A percentile compares a stretch with the other conserved stretches of the same genome.
Evolutionary conservation across 2,329 filamentous ascomycete species (phyloP).

Genomic region (Pseudogymnoascus sp.): DNA sequence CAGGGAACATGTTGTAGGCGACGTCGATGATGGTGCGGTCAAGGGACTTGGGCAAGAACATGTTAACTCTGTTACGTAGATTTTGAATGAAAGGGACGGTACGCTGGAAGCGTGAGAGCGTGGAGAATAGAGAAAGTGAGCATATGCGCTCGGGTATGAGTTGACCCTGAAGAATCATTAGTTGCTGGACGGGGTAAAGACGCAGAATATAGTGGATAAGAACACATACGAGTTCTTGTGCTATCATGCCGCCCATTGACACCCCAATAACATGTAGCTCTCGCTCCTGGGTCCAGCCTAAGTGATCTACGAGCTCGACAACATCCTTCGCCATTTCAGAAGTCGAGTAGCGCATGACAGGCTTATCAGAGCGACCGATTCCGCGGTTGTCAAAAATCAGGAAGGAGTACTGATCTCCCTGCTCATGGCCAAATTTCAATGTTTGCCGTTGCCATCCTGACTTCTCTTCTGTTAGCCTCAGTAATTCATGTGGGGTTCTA

Average conservation of each 20-base stretch:
- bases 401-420: constrained; percentile 58
- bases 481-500: constrained; percentile 7
- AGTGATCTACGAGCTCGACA: constrained; percentile 58
- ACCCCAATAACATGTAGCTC: constrained; percentile 65
- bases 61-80: constrained; percentile 44
- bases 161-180: constrained; percentile 30
- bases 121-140: constrained; percentile 52
- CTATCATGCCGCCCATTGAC: constrained; percentile 87
- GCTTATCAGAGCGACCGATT: constrained; percentile 72
- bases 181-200: background rate
- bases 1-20: constrained; percentile 57
- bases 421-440: constrained; percentile 68
- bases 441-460: constrained; percentile 77
- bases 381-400: constrained; percentile 79
- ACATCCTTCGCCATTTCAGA: constrained; percentile 75
- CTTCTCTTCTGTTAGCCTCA: constrained; percentile 28
- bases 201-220: constrained; percentile 11
- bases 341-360: constrained; percentile 68
- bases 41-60: constrained; percentile 61
- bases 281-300: constrained; percentile 57
- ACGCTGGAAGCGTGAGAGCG: constrained; percentile 52
- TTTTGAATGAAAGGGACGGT: constrained; percentile 57
- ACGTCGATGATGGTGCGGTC: constrained; percentile 58
- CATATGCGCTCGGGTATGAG: constrained; percentile 44
- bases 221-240: constrained; percentile 61